A percentile compares a stretch with the other conserved stretches of the same genome.
Evolutionary conservation across 192 early-diverging fungal genomes (phyloP).

Genomic region (Spizellomyces punctatus): DNA sequence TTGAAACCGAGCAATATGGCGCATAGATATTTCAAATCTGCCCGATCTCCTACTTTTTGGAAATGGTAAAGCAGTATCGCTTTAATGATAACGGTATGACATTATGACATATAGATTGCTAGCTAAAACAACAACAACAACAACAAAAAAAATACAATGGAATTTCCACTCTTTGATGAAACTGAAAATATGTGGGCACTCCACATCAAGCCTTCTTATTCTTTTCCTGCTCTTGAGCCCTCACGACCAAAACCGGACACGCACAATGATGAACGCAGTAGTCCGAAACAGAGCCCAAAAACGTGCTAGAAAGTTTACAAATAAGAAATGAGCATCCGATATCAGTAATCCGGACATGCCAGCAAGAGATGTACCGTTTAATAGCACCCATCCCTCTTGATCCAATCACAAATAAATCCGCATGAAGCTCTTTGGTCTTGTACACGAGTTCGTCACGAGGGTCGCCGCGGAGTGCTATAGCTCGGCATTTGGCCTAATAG

Average conservation of each 20-base stretch:
- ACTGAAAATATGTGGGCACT: too few species aligned
- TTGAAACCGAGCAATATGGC: too few species aligned
- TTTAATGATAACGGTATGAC: too few species aligned
- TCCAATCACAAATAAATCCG: constrained; percentile 38
- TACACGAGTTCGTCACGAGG: constrained; percentile 41
- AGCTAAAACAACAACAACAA: too few species aligned
- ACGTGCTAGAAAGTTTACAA: constrained; percentile 21
- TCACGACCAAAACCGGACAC: constrained; percentile 22
- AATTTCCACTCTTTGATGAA: too few species aligned
- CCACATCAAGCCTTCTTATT: too few species aligned
- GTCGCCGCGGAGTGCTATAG: constrained; percentile 52
- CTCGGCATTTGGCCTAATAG: constrained; percentile 33
- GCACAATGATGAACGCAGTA: constrained; percentile 44
- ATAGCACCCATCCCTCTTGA: constrained; percentile 36
- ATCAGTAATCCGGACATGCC: constrained; percentile 6
- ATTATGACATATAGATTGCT: too few species aligned
- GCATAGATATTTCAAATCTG: too few species aligned
- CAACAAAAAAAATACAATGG: too few species aligned
- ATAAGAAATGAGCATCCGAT: constrained; percentile 18
- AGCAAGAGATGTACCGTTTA: constrained; percentile 23
- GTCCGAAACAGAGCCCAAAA: constrained; percentile 49
- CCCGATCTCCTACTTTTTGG: too few species aligned
- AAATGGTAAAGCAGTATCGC: too few species aligned
- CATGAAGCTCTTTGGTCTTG: constrained; percentile 41
- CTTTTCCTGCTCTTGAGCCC: too few species aligned